Evolutionary conservation across 345 rosid species (phyloP).

Genomic region (Ceriops tagal): DNA sequence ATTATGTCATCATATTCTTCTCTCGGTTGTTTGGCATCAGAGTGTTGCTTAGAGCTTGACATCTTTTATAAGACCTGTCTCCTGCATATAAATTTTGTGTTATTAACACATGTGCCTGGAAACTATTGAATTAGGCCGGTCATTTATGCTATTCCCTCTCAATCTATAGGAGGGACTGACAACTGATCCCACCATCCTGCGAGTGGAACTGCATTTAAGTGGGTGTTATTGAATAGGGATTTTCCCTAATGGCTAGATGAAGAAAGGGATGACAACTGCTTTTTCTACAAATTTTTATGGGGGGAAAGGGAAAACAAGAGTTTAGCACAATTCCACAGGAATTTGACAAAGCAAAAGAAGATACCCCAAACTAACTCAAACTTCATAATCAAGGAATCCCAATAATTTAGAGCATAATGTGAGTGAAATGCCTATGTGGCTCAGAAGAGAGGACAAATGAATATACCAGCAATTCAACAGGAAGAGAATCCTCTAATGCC

Average conservation of each 20-base stretch:
- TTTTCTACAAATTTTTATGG: too few species aligned
- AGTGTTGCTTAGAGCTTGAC: slow-evolving; percentile 34
- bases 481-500: too few species aligned
- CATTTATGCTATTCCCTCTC: not conserved
- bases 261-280: too few species aligned
- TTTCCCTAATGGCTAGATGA: too few species aligned
- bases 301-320: too few species aligned
- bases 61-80: slow-evolving; percentile 40
- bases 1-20: slow-evolving; percentile 44
- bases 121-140: not conserved
- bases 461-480: not conserved
- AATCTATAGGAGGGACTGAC: not conserved
- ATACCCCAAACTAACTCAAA: not conserved
- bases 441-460: not conserved
- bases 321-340: not conserved
- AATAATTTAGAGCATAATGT: too few species aligned
- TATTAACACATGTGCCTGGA: not conserved
- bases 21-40: slow-evolving; percentile 27
- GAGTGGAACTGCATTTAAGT: too few species aligned
- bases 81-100: slow-evolving; percentile 26
- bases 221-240: too few species aligned
- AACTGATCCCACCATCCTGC: too few species aligned
- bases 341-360: not conserved
- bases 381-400: slow-evolving; percentile 1
- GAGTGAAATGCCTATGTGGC: not conserved